These are phyloP conservation scores for Pythium chondricola DNA, from an alignment of 352 stramenopile genomes.

Conservation along the genomic window DNA sequence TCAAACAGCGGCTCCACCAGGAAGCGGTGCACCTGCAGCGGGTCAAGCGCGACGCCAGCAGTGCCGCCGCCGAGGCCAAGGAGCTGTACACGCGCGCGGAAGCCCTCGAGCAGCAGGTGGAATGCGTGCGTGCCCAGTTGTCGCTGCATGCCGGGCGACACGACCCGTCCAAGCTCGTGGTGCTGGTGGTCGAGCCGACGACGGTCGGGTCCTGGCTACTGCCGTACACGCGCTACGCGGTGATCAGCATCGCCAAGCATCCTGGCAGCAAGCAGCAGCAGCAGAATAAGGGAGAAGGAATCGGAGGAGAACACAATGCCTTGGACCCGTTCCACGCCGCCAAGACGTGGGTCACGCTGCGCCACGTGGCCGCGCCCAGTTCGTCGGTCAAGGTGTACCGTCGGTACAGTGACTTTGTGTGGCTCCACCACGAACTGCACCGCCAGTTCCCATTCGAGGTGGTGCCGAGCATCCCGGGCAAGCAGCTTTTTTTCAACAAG, in stretches of 20 bases:
- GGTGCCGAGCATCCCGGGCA: constrained; percentile 65
- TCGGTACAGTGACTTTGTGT: constrained; percentile 84
- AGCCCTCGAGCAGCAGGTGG: constrained; percentile 66
- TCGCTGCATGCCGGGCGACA: constrained; percentile 70
- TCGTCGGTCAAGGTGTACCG: constrained; percentile 81
- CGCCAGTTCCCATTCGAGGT: constrained; percentile 69
- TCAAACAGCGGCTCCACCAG: constrained; percentile 67
- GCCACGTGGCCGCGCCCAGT: constrained; percentile 61
- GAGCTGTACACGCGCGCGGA: constrained; percentile 69
- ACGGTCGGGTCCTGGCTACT: constrained; percentile 79
- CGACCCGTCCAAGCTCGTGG: constrained; percentile 73
- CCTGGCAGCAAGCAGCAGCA: background rate
- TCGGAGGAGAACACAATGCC: background rate
- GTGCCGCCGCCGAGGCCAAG: constrained; percentile 50
- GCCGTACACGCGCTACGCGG: constrained; percentile 78
- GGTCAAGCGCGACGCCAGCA: constrained; percentile 66
- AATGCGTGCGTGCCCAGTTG: constrained; percentile 66
- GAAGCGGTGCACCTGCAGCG: constrained; percentile 65
- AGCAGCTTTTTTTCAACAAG: constrained; percentile 83
- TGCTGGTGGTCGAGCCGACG: constrained; percentile 73
- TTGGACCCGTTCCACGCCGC: constrained; percentile 66
- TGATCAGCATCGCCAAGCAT: constrained; percentile 55
- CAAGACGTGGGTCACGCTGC: constrained; percentile 72
- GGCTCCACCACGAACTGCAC: constrained; percentile 62
- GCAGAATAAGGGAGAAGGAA: background rate